phyloP scores from a whole-genome alignment of 495 filamentous ascomycete species.

The Trichoderma orchidacearum region DNA sequence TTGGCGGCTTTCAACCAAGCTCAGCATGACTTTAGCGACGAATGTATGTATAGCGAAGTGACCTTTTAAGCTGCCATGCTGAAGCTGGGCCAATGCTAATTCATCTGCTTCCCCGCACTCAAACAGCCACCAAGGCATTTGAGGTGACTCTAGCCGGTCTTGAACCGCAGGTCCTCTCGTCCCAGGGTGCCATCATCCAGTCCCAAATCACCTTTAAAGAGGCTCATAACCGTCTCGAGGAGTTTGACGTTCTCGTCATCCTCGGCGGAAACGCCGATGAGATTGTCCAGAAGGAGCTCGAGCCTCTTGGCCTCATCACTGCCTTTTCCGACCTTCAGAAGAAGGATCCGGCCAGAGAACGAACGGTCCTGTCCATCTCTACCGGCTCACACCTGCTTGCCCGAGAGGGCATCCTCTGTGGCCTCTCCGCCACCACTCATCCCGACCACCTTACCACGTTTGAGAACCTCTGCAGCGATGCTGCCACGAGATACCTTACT shows the following conservation, averaged over 20 bases:
- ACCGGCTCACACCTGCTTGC: constrained; percentile 63
- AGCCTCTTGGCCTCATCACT: constrained; percentile 50
- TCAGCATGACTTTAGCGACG: constrained; percentile 46
- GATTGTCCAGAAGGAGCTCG: constrained; percentile 41
- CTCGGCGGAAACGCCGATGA: constrained; percentile 45
- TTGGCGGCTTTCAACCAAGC: constrained; percentile 48
- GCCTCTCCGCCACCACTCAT: constrained; percentile 62
- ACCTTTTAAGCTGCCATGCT: neutral
- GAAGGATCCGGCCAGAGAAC: constrained; percentile 52
- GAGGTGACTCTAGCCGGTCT: constrained; percentile 56
- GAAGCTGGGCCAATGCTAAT: constrained; percentile 5
- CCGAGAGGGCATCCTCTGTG: constrained; percentile 53
- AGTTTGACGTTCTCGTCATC: constrained; percentile 60
- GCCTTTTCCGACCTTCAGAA: constrained; percentile 55
- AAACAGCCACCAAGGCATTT: constrained; percentile 38
- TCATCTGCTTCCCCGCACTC: constrained; percentile 3
- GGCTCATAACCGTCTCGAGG: constrained; percentile 45
- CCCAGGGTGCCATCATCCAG: constrained; percentile 61
- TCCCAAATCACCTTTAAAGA: constrained; percentile 57
- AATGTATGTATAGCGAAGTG: constrained; percentile 28
- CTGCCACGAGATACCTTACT: constrained; percentile 38
- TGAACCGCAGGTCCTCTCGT: constrained; percentile 42
- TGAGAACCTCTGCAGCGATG: constrained; percentile 55
- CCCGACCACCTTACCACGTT: constrained; percentile 46
- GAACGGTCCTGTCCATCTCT: constrained; percentile 62